These are phyloP conservation scores for Penicillium robsamsonii DNA, from an alignment of 495 filamentous ascomycete genomes.

Conservation along the genomic window DNA sequence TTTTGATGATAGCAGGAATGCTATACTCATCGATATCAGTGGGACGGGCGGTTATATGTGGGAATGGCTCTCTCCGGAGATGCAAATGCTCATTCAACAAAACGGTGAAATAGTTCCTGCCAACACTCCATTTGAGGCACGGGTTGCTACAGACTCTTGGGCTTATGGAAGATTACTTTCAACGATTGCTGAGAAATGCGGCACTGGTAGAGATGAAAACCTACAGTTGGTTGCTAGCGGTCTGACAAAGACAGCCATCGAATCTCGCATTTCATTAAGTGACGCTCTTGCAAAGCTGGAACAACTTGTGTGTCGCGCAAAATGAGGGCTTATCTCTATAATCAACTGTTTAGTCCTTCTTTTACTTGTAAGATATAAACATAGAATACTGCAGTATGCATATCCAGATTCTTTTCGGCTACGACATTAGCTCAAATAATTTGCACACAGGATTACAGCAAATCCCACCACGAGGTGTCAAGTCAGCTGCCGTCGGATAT, in stretches of 20 bases:
- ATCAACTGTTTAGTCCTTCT: too few species aligned
- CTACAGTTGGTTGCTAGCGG: slow-evolving; percentile 11
- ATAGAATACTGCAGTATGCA: too few species aligned
- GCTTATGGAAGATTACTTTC: slow-evolving; percentile 24
- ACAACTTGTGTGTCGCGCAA: too few species aligned
- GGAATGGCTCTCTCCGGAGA: slow-evolving; percentile 24
- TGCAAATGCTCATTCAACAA: slow-evolving; percentile 11
- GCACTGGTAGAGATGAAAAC: slow-evolving; percentile 5
- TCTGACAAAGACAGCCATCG: slow-evolving; percentile 15
- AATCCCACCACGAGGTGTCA: too few species aligned
- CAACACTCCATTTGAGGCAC: slow-evolving; percentile 8
- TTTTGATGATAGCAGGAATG: slow-evolving; percentile 17
- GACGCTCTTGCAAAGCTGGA: not conserved
- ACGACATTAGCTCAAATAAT: too few species aligned
- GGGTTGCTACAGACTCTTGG: slow-evolving; percentile 20
- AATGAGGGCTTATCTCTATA: too few species aligned
- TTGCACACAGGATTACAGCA: too few species aligned
- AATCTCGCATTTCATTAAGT: slow-evolving; percentile 10
- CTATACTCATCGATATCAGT: slow-evolving; percentile 24
- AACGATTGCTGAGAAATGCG: slow-evolving; percentile 12
- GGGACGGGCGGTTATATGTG: slow-evolving; percentile 19
- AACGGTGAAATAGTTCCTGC: slow-evolving; percentile 9
- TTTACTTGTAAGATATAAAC: too few species aligned
- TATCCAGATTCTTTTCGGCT: too few species aligned
- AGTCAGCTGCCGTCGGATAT: too few species aligned